Evolutionary conservation across 192 early-diverging fungal species (phyloP), one percentile per base, ranked within the genome.

Genomic region (Coemansia sp.): DNA sequence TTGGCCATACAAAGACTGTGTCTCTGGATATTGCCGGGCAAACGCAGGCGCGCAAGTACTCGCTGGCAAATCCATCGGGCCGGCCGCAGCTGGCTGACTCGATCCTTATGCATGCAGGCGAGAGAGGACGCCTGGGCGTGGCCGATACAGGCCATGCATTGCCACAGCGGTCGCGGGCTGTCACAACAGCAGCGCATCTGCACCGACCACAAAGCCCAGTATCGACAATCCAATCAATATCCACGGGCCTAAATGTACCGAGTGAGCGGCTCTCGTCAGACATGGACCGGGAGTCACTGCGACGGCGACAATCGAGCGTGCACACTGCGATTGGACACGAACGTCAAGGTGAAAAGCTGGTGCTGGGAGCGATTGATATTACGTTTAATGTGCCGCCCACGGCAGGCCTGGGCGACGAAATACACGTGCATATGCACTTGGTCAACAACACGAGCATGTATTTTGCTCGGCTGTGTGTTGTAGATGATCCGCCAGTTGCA

Each of bases 371-470:
- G 5, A 68, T 74, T 21, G 50, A 51, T 21, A 26, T 79, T 18
- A 63, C 71, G 2, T 79, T 79, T 55, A 64, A 73, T 10, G 76
- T 71, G 9, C 71, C 76, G 36, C 61, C 67, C 7, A 73, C 64
- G 23, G 71, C 59, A 10, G 7, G 3, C 0, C 60, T 79, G 10
- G 76, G 76, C 4, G 51, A 70, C n/a, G 55, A 67, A 31, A 26
- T 79, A 12, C 40, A 52, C 5, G 76, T 79, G 4, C 53, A 58
- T 10, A 68, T 69, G 18, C 59, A 66, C 28, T 44, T 79, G 36
- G 51, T 67, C 6, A 79, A 79, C 76, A 67, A 64, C 31, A 73
- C 71, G 23, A 61, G 60, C 26, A 48, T 52, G 5, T 54, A 50
- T 40, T 79, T 64, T 26, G 53, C 64, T 5, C 67, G 64, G 14